Base-by-base conservation (phyloP, 345 rosid species). In the Boechera retrofracta region DNA sequence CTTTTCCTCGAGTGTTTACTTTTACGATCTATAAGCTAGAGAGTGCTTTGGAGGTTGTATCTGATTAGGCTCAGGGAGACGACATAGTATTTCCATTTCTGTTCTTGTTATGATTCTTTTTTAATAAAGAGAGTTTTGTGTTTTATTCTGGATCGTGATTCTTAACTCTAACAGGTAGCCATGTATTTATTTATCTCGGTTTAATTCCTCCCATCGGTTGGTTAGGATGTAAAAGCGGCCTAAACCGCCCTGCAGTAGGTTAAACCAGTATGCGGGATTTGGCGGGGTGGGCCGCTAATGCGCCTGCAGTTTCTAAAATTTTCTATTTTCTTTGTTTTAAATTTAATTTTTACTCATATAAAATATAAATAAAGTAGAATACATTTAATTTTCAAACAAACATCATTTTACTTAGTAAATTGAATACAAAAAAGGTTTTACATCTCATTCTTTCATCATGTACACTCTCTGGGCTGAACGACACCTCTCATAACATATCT, bases 1-100 rank as follows among this genome's bases (percentile, higher is more conserved):
- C 26, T 71, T 57, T 59, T 7, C 11, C 39, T 31, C n/a, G 4
- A 21, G 28, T 24, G 13, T 4, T 26, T 53, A 26, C 58, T 26
- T 53, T 53, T 10, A 10, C 7, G 7, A 53, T 33, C 21, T 35
- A 21, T 21, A 56, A 56, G 74, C 55, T 59, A 71, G 66, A 21
- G 36, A 71, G 48, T 60, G 67, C 24, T 72, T 60, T 33, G 48
- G 75, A 45, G 42, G 41, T 65, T 65, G 41, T 65, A 8, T 47
- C 1, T 6, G 45, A 28, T 58, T 35, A 71, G 35, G 74, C 26
- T 3, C n/a, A 33, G 67, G 58, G 35, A 59, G n/a, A 59, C 32
- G 21, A 16, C 41, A 3, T 33, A 32, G 56, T 38, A 32, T 48
- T 32, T 31, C 9, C 6, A 16, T 28, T 7, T 55, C 16, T 42